Conservation (phyloP, 306 rosid species). For the Hippophae gyantsensis region DNA sequence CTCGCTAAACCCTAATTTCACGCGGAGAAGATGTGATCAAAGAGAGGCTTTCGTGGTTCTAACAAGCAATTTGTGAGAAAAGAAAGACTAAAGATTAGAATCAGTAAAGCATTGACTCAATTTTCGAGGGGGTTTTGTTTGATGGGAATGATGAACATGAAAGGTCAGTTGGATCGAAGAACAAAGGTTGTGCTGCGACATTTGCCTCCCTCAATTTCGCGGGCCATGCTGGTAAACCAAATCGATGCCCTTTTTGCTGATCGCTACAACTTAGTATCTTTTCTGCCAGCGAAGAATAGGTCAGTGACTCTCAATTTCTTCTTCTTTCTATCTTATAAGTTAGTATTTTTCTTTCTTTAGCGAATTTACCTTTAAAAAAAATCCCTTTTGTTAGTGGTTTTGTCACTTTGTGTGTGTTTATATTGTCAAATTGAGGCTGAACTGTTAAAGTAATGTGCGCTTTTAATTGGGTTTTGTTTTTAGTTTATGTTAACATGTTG, state of each 20-base stretch:
- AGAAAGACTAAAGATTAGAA: too few species aligned
- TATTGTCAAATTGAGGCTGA: too few species aligned
- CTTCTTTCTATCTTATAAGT: not conserved
- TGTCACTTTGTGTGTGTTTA: too few species aligned
- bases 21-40: too few species aligned
- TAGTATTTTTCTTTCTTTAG: not conserved
- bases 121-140: too few species aligned
- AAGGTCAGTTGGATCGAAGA: conserved; percentile 55
- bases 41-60: too few species aligned
- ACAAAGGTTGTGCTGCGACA: conserved; percentile 72
- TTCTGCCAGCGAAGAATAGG: conserved; percentile 51
- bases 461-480: too few species aligned
- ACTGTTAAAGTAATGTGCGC: too few species aligned
- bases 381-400: not conserved
- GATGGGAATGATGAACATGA: conserved; percentile 18
- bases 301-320: not conserved
- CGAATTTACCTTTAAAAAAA: not conserved
- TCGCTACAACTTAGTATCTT: conserved; percentile 59
- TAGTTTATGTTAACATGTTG: too few species aligned
- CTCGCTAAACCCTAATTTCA: too few species aligned
- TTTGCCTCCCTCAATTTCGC: conserved; percentile 60
- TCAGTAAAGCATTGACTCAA: too few species aligned
- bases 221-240: conserved; percentile 34
- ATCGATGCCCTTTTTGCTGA: conserved; percentile 41
- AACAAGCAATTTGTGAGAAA: too few species aligned